Base-by-base conservation (phyloP, 2,329 filamentous ascomycete genomes). In the Hypocrella siamensis region DNA sequence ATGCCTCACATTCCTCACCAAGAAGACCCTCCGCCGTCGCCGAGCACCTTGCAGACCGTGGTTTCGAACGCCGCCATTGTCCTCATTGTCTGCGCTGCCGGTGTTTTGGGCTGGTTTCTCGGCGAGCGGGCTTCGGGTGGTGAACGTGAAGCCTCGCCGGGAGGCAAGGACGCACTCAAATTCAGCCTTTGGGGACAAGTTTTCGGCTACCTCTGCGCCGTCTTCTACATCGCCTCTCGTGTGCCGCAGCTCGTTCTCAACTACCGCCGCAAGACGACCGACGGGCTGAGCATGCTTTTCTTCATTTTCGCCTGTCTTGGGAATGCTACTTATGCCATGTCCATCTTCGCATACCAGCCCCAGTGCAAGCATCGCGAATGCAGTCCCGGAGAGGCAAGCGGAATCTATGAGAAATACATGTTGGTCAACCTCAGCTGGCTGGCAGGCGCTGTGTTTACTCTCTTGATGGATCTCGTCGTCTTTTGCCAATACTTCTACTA, bases 251-350 rank as follows among this genome's bases (percentile, higher is more conserved):
- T 98, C 2, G 65, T 94, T 6, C 71, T 96, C 32, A 98, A 96
- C 55, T 93, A 83, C 60, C 74, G 82, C 15, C 78, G 90, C 39
- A 93, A 93, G 59, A 86, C 79, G 27, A 94, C 86, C 1, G 86
- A 96, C 34, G 90, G 90, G 4, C 78, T 98, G 15, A 88, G 81
- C 41, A 75, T 94, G 58, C 67, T 96, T 9, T 98, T 96, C 58
- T 96, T 96, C 60, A 63, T 96, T 16, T 96, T 98, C 51, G 90
- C 90, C 4, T 96, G 88, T 49, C 72, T 96, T 5, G 90, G 90
- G 3, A 98, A 98, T 52, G 54, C 93, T 41, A 94, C 86, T 0
- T 96, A 92, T 47, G 86, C 94, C 14, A 61, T 93, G 24, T 86
- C 79, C 24, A 96, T 98, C 43, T 67, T 96, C 40, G 86, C 85